phyloP scores from a whole-genome alignment of 169 alveolate genomes.

The Eimeria sp. region DNA sequence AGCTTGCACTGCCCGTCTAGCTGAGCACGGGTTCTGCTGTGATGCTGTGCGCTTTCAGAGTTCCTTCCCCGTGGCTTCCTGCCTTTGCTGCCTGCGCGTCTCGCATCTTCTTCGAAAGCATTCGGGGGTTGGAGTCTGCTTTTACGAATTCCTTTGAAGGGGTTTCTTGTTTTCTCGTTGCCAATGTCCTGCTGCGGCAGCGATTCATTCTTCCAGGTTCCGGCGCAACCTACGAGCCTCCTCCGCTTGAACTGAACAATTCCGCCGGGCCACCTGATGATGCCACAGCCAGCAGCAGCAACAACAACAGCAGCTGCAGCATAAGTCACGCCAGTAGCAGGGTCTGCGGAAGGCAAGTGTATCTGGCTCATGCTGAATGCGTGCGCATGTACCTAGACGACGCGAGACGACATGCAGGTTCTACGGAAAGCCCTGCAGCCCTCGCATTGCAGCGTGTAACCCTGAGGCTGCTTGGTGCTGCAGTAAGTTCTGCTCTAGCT shows the following conservation, averaged over 20 bases:
- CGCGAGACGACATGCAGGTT: conserved; percentile 18
- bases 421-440: conserved; percentile 57
- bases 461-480: conserved; percentile 52
- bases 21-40: neutral
- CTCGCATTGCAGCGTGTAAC: conserved; percentile 40
- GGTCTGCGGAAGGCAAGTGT: conserved; percentile 59
- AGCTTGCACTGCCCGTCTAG: neutral
- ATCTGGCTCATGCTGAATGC: conserved; percentile 45
- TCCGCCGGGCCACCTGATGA: neutral
- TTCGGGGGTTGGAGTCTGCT: conserved; percentile 36
- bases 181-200: conserved; percentile 44
- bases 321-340: neutral
- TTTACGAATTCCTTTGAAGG: conserved; percentile 41
- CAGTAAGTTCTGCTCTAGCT: conserved; percentile 9
- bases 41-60: conserved; percentile 5
- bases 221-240: conserved; percentile 70
- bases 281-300: conserved; percentile 21
- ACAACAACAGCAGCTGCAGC: neutral
- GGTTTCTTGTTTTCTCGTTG: conserved; percentile 47
- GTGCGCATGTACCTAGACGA: conserved; percentile 53
- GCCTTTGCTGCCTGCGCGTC: conserved; percentile 29
- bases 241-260: neutral
- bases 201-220: conserved; percentile 20
- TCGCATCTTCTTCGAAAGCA: conserved; percentile 54
- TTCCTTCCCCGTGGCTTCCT: conserved; percentile 48